Evolutionary conservation across 805 yeast species (phyloP).

Genomic region (Starmerella sirachaensis): DNA sequence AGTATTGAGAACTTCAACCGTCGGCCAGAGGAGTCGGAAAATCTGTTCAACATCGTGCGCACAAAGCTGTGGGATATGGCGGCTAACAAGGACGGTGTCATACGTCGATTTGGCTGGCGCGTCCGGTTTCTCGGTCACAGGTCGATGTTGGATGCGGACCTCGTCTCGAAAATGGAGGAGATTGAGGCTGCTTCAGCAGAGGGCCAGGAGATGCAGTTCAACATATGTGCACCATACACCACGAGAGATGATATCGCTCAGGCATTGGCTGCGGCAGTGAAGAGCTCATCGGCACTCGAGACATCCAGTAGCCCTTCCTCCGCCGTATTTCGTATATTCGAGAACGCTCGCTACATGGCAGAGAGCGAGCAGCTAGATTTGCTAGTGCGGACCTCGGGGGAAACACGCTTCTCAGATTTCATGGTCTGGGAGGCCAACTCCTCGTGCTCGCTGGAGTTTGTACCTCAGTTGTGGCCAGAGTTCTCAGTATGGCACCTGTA

Average conservation of each 20-base stretch:
- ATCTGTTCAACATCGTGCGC: constrained; percentile 32
- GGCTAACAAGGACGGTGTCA: constrained; percentile 13
- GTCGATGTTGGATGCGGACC: constrained; percentile 55
- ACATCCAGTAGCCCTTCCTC: neutral
- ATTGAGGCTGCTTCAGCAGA: constrained; percentile 53
- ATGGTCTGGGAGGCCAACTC: constrained; percentile 67
- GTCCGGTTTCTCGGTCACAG: constrained; percentile 66
- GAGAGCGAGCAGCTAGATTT: constrained; percentile 69
- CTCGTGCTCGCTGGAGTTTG: constrained; percentile 57
- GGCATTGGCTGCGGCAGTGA: constrained; percentile 33
- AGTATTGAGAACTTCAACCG: constrained; percentile 92
- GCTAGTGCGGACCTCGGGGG: constrained; percentile 81
- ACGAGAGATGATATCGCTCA: constrained; percentile 77
- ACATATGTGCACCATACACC: constrained; percentile 81
- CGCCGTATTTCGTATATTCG: constrained; percentile 28
- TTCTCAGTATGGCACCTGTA: constrained; percentile 61
- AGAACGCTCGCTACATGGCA: constrained; percentile 51
- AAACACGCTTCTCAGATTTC: constrained; percentile 74
- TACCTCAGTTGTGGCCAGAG: constrained; percentile 86
- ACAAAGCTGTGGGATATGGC: constrained; percentile 24
- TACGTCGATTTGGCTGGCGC: constrained; percentile 50
- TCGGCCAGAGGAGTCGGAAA: constrained; percentile 62
- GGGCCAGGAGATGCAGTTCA: constrained; percentile 33
- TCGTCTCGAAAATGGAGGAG: constrained; percentile 45
- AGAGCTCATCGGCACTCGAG: neutral